Evolutionary conservation across 306 rosid species (phyloP).

Genomic region (Ceratonia siliqua): DNA sequence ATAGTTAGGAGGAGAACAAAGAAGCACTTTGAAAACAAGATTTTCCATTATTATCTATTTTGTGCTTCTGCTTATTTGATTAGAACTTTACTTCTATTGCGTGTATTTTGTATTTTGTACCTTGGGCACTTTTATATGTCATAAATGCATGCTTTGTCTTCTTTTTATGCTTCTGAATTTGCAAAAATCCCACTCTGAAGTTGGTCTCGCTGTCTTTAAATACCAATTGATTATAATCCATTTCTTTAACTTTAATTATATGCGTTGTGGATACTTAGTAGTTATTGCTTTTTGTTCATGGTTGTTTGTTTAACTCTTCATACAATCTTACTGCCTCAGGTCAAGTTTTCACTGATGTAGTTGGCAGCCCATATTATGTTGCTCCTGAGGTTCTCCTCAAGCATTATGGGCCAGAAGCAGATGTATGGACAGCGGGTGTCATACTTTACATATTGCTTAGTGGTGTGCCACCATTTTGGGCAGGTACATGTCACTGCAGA

Average conservation of each 20-base stretch:
- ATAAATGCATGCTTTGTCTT: neutral
- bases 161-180: constrained; percentile 20
- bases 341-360: constrained; percentile 92
- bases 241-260: constrained; percentile 11
- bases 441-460: constrained; percentile 85
- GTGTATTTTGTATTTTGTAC: neutral
- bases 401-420: constrained; percentile 94
- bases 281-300: constrained; percentile 15
- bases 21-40: neutral
- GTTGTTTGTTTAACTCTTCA: constrained; percentile 31
- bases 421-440: constrained; percentile 97
- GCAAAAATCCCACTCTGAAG: neutral
- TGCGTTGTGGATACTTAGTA: neutral
- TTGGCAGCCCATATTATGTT: constrained; percentile 96
- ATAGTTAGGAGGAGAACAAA: neutral
- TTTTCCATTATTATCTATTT: neutral
- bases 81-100: constrained; percentile 1
- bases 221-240: neutral
- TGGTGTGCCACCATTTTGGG: constrained; percentile 98
- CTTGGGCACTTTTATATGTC: neutral
- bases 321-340: constrained; percentile 48
- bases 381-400: constrained; percentile 98
- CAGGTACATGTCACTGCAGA: constrained; percentile 54
- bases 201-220: neutral
- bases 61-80: neutral